These are phyloP conservation scores for Dictyostelium brefeldianum DNA, from an alignment of 78 protist species.

Conservation along the genomic window DNA sequence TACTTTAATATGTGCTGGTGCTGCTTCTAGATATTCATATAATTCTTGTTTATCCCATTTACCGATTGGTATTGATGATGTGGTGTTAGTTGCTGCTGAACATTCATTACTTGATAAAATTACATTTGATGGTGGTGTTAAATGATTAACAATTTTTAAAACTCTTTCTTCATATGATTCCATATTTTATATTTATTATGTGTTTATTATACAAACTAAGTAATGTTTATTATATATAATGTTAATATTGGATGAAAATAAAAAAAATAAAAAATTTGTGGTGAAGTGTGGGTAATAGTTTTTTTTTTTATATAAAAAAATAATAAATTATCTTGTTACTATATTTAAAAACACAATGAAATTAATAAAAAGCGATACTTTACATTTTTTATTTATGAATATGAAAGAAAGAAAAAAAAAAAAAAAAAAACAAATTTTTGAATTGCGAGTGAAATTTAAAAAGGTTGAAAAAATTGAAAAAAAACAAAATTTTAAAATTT, in stretches of 20 bases:
- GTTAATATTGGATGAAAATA: neutral
- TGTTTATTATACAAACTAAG: neutral
- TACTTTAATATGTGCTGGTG: constrained; percentile 28
- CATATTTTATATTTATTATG: neutral
- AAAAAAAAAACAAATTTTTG: no score
- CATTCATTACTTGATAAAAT: neutral
- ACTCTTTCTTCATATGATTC: constrained; percentile 33
- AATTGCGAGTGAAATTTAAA: no score
- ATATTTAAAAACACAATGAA: no score
- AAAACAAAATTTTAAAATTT: no score
- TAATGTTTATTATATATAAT: neutral
- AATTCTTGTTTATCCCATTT: constrained; percentile 75
- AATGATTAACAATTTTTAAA: constrained; percentile 26
- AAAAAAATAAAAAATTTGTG: neutral
- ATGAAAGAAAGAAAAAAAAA: no score
- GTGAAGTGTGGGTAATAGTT: neutral
- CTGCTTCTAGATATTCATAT: constrained; percentile 31
- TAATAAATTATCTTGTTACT: no score
- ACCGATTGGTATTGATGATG: neutral
- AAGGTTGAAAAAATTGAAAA: no score
- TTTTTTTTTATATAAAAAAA: no score
- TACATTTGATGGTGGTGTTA: constrained; percentile 2
- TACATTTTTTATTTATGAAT: no score
- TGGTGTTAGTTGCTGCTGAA: neutral
- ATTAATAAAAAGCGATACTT: no score